Conservation (phyloP, 2,329 filamentous ascomycete genomes). For the Lojkania enalia region DNA sequence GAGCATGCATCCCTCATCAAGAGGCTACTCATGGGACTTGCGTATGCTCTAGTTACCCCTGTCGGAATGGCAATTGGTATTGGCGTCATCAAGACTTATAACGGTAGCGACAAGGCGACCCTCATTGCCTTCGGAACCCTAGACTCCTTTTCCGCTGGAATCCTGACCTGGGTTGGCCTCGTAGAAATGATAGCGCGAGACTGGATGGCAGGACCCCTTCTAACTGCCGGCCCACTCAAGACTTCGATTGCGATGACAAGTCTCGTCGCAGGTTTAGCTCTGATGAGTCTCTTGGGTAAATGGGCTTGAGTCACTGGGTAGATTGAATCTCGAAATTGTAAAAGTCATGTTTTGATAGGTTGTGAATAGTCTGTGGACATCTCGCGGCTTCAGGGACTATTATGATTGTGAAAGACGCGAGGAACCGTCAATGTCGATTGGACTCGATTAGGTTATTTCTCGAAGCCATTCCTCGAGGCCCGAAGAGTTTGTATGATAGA, state of each 20-base stretch:
- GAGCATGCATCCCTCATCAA: constrained; percentile 41
- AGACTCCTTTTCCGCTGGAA: constrained; percentile 73
- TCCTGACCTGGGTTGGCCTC: constrained; percentile 77
- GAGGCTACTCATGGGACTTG: constrained; percentile 64
- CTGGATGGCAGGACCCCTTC: constrained; percentile 62
- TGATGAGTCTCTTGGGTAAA: constrained; percentile 75
- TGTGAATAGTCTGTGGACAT: too few species aligned
- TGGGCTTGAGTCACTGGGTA: constrained; percentile 62
- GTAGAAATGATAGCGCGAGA: constrained; percentile 80
- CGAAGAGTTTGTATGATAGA: too few species aligned
- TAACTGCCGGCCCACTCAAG: constrained; percentile 54
- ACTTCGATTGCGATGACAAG: constrained; percentile 57
- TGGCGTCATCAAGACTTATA: constrained; percentile 70
- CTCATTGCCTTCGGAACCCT: constrained; percentile 73
- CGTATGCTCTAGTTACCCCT: constrained; percentile 73
- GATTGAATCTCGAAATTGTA: too few species aligned
- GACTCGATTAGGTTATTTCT: too few species aligned
- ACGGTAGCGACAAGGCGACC: constrained; percentile 70
- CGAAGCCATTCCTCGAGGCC: too few species aligned
- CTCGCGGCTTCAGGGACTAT: too few species aligned
- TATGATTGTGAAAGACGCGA: too few species aligned
- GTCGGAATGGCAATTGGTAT: constrained; percentile 81
- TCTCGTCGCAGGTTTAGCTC: constrained; percentile 63
- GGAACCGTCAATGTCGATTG: too few species aligned
- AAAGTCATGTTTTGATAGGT: too few species aligned